Conservation (phyloP, 345 rosid genomes). For the Acer campestre region DNA sequence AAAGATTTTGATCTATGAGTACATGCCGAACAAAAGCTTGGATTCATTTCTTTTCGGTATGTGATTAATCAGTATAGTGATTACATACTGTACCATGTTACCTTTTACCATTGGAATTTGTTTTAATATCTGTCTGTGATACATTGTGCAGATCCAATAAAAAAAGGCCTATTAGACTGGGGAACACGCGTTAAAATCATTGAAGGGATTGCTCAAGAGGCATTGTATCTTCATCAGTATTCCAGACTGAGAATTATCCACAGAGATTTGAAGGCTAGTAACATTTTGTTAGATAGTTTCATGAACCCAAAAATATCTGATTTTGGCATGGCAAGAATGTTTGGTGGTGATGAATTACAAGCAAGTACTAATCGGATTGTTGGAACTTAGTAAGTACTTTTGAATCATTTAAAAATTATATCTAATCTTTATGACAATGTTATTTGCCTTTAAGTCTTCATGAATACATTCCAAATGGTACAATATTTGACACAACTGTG, state of each 20-base stretch:
- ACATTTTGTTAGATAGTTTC: slow-evolving; percentile 44
- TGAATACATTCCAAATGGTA: no score
- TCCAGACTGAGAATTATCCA: slow-evolving; percentile 54
- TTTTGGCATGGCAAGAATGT: slow-evolving; percentile 58
- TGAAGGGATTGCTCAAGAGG: slow-evolving; percentile 50
- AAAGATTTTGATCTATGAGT: slow-evolving; percentile 36
- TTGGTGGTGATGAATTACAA: slow-evolving; percentile 38
- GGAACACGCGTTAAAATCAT: slow-evolving; percentile 33
- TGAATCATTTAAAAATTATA: neutral
- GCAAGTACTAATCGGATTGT: slow-evolving; percentile 43
- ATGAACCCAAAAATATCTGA: slow-evolving; percentile 55
- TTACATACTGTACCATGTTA: neutral
- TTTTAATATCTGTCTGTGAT: neutral
- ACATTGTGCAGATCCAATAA: slow-evolving; percentile 29
- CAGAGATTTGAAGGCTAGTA: slow-evolving; percentile 52
- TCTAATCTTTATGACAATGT: no score
- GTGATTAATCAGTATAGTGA: neutral
- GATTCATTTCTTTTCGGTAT: slow-evolving; percentile 50
- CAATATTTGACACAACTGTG: no score
- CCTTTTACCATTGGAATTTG: no score
- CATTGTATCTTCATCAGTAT: slow-evolving; percentile 58
- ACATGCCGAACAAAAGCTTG: slow-evolving; percentile 41
- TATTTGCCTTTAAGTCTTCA: no score
- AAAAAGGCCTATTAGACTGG: slow-evolving; percentile 32
- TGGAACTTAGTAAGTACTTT: slow-evolving; percentile 46